Base-by-base conservation (phyloP, 495 filamentous ascomycete species). In the Barbatosphaeria neglecta region DNA sequence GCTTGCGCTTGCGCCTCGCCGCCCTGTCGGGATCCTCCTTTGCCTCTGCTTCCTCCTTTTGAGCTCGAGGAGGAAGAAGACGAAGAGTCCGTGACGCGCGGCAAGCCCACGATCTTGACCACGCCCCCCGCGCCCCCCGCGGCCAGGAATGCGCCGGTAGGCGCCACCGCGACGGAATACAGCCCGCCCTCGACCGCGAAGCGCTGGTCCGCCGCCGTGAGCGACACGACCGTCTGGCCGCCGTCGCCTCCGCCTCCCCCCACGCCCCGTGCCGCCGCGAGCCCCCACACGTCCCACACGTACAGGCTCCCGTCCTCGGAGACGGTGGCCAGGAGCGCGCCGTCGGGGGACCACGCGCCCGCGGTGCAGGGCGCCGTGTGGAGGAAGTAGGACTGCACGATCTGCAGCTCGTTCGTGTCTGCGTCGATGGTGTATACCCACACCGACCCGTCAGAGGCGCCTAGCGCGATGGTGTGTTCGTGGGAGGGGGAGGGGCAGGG, bases 141-240 rank as follows among this genome's bases (percentile, higher is more conserved):
- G 0, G 86, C 93, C 4, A 86, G 79, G 54, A 94, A 81, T 0
- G 80, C 69, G 22, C 86, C 84, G 16, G 72, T 73, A 0, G 93
- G 90, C 5, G 87, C 76, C 42, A 96, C 67, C 22, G 86, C 86
- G 42, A 95, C 77, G 10, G 82, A 85, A 72, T 83, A 97, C 4
- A 97, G 68, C 2, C 93, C 93, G 18, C 89, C 93, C 31, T 95
- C 88, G 28, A 99, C 82, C 2, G 76, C 79, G 62, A 97, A 98
- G 17, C 92, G 78, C 64, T 94, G 86, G 61, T 99, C 93, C 38
- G 75, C 71, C 0, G 74, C 69, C 17, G 84, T 95, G n/a, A 95
- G 71, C 0, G 80, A 83, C 4, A 98, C 83, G 16, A 95, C 77
- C 37, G 83, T 87, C 43, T 80, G 79, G 17, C 82, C 80, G 39